Percentiles rank a stretch among this genome's conserved stretches.
Evolutionary conservation across 768 basidiomycete species (phyloP).

Genomic region (Lenzites betulinus): DNA sequence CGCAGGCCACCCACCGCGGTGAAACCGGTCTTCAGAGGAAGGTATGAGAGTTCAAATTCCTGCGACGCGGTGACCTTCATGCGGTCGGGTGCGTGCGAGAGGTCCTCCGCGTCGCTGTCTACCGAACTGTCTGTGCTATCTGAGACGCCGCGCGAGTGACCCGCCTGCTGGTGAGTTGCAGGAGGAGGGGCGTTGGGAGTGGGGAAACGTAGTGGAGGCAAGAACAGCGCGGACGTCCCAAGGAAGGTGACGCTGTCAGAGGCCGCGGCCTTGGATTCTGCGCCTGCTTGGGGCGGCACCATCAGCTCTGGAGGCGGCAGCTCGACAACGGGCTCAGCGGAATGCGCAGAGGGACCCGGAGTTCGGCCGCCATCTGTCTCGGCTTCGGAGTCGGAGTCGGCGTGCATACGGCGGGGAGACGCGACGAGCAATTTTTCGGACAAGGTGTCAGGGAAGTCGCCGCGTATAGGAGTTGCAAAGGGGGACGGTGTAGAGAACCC

Average conservation of each 20-base stretch:
- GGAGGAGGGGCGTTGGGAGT: neutral
- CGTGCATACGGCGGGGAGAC: constrained; percentile 38
- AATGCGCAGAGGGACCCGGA: constrained; percentile 20
- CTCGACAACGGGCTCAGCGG: constrained; percentile 9
- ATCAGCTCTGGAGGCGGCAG: constrained; percentile 29
- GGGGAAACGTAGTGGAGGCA: constrained; percentile 29
- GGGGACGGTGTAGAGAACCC: constrained; percentile 56
- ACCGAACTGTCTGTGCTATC: constrained; percentile 28
- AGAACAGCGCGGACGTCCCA: constrained; percentile 31
- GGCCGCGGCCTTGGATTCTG: neutral
- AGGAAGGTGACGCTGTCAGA: constrained; percentile 26
- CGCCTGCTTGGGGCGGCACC: neutral
- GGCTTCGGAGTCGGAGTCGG: constrained; percentile 17
- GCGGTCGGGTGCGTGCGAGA: too few species aligned
- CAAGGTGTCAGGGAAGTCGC: constrained; percentile 50
- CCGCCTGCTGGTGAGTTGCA: neutral
- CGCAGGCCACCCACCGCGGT: constrained; percentile 68
- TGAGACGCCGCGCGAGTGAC: constrained; percentile 20
- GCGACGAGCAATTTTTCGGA: constrained; percentile 51
- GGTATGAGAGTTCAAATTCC: constrained; percentile 65
- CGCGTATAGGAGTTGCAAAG: constrained; percentile 41
- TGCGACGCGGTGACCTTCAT: constrained; percentile 44
- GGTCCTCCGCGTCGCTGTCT: constrained; percentile 23
- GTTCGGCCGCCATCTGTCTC: constrained; percentile 25
- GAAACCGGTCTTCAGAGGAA: constrained; percentile 63